Evolutionary conservation across 1,284 basidiomycete genomes (phyloP), one percentile per base, ranked within the genome.

Genomic region (Xerocomus amazonicus): DNA sequence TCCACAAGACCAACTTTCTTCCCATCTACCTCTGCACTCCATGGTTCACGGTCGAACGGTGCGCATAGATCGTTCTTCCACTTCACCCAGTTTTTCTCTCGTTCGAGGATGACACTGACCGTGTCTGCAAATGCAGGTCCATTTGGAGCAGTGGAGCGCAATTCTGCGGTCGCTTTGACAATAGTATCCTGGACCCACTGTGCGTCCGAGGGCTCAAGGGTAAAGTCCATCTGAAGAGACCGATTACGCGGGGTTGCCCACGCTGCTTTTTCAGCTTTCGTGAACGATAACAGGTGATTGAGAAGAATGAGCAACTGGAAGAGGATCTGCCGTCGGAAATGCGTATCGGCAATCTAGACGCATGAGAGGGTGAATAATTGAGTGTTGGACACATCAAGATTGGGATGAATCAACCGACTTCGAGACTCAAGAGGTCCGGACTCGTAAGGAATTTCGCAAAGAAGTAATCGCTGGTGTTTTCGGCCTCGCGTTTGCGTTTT

Each of bases 361-460:
- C 33, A 28, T 38, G 47, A 50, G 41, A 16, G 33, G 45, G 16
- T 51, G 19, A 48, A 48, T 16, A 3, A 12, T 48, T 31, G 43
- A 47, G 48, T 35, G 36, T 42, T 33, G 39, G 40, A 16, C 26
- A 46, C 36, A n/a, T 45, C 36, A 50, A 37, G 16, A 26, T 37
- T 27, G 9, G 38, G 33, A 37, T 26, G 50, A 49, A 47, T 35
- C 29, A 28, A 58, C 73, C 51, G 48, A 90, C 90, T 77, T 96
- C 91, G 45, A 94, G 82, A 45, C 90, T 90, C 27, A 95, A 75
- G 17, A 96, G 71, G 40, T 92, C 89, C 0, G 89, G 85, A 51
- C 84, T 91, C 0, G 92, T 94, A 38, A 96, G 73, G 67, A 90
- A 94, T 63, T 93, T 94, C 12, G 92, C 91, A 62, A 94, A 95